phyloP scores from a whole-genome alignment of 257 asterid species.

The Anisodus tanguticus region DNA sequence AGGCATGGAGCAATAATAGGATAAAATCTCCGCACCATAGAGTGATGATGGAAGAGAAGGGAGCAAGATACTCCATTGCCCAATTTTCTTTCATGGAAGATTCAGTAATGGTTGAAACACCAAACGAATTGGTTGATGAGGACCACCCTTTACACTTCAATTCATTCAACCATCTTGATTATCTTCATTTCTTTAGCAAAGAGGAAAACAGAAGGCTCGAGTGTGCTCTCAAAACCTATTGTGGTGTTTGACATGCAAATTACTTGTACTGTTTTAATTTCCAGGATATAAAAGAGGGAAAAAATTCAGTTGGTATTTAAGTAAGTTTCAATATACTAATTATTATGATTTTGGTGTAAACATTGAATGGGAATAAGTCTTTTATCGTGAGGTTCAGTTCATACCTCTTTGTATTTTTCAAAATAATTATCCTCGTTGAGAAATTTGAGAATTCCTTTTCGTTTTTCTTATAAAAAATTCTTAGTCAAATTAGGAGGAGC shows the following conservation, averaged over 20 bases:
- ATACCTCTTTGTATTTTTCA: not conserved
- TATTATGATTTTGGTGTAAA: not conserved
- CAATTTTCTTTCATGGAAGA: slow-evolving; percentile 73
- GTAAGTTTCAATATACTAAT: not conserved
- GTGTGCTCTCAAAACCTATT: slow-evolving; percentile 57
- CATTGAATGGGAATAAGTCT: not conserved
- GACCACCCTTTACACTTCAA: slow-evolving; percentile 58
- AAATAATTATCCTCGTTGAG: too few relatives aligned
- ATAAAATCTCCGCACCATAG: slow-evolving; percentile 66
- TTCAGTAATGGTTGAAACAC: slow-evolving; percentile 51
- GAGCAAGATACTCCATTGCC: slow-evolving; percentile 61
- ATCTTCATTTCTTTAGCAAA: slow-evolving; percentile 62
- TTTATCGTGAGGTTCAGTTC: not conserved
- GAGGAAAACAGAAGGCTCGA: slow-evolving; percentile 69
- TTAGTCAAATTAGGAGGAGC: too few relatives aligned
- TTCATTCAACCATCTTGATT: slow-evolving; percentile 66
- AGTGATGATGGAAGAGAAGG: slow-evolving; percentile 60
- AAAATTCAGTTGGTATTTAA: too few relatives aligned
- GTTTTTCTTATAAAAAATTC: too few relatives aligned
- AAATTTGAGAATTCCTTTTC: too few relatives aligned
- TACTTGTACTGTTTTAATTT: not conserved
- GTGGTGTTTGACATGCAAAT: slow-evolving; percentile 52
- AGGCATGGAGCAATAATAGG: slow-evolving; percentile 83
- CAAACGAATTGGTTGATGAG: slow-evolving; percentile 59
- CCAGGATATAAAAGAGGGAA: not conserved